Base-by-base conservation (phyloP, 2,329 filamentous ascomycete genomes). In the Penicillium italicum region DNA sequence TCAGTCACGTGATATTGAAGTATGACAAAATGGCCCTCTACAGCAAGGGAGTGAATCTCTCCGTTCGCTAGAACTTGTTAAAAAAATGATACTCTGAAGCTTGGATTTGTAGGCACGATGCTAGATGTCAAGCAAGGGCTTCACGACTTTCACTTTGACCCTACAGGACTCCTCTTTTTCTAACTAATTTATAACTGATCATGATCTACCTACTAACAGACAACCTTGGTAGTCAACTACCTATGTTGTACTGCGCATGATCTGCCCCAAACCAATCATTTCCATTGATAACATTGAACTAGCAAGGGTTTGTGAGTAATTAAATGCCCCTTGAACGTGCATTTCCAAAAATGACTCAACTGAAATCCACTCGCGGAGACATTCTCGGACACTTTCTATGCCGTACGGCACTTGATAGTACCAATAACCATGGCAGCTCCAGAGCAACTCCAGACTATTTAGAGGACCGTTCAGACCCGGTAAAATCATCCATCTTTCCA, bases 381-480 rank as follows among this genome's bases (percentile, higher is more conserved):
- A 58, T 64, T 60, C 6, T 64, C 61, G 61, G 60, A 58, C 26
- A 62, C 56, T 62, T 65, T 62, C 51, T 26, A 40, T 16, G 3
- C 10, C 22, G 7, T 28, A 9, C 41, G 16, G 14, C 26, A 10
- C n/a, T 30, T 34, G 22, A 31, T 14, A 24, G 16, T 10, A 24
- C 18, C 34, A 20, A 28, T 5, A 6, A 11, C n/a, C 3, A 18
- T 20, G 14, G 8, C 1, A 18, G 11, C n/a, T 28, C n/a, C 2
- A 46, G 20, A 10, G 10, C 2, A 28, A 14, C 26, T 10, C 8
- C 20, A 14, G 5, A 20, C 4, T 49, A 49, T 53, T 49, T 49
- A 49, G 48, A 34, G 36, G 16, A 2, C 33, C 2, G 5, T n/a
- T 4, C 14, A 11, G 7, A 11, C n/a, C 33, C 1, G 10, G 16